Conservation (phyloP, 2,329 filamentous ascomycete genomes). For the Aspergillus alliaceus region DNA sequence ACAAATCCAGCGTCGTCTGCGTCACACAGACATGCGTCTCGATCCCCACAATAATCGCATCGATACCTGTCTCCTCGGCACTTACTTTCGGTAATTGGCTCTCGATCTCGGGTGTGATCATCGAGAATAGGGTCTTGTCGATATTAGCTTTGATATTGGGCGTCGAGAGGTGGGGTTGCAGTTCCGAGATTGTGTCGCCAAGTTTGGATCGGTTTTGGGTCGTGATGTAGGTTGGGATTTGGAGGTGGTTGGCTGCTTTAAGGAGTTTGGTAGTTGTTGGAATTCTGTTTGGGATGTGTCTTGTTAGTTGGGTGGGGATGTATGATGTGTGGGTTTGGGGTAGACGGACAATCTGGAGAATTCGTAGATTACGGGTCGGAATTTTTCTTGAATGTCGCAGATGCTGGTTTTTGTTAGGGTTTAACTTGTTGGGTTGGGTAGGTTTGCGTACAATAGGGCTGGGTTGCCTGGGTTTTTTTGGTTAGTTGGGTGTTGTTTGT, state of each 20-base stretch:
- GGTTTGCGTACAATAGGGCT: conserved; percentile 43
- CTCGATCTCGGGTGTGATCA: conserved; percentile 72
- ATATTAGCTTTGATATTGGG: conserved; percentile 56
- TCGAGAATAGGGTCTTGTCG: conserved; percentile 90
- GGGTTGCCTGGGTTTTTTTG: conserved; percentile 41
- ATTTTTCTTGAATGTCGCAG: conserved; percentile 94
- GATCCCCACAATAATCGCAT: conserved; percentile 82
- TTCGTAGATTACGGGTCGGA: conserved; percentile 77
- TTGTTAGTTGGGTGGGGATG: background rate
- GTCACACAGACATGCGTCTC: conserved; percentile 93
- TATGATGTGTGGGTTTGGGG: background rate
- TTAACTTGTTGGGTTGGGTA: background rate
- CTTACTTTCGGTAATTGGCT: conserved; percentile 28
- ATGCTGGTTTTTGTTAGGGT: conserved; percentile 56
- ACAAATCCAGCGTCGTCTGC: conserved; percentile 83
- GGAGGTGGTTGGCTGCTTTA: conserved; percentile 49
- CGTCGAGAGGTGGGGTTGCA: conserved; percentile 51
- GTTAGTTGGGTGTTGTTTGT: background rate
- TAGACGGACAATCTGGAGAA: conserved; percentile 72
- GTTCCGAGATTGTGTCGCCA: conserved; percentile 76
- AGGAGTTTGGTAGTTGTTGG: conserved; percentile 69
- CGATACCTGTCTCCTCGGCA: conserved; percentile 43
- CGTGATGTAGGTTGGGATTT: conserved; percentile 79
- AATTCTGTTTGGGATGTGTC: conserved; percentile 49
- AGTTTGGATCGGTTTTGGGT: conserved; percentile 80